phyloP scores from a whole-genome alignment of 768 basidiomycete species.

The Suillus discolor region DNA sequence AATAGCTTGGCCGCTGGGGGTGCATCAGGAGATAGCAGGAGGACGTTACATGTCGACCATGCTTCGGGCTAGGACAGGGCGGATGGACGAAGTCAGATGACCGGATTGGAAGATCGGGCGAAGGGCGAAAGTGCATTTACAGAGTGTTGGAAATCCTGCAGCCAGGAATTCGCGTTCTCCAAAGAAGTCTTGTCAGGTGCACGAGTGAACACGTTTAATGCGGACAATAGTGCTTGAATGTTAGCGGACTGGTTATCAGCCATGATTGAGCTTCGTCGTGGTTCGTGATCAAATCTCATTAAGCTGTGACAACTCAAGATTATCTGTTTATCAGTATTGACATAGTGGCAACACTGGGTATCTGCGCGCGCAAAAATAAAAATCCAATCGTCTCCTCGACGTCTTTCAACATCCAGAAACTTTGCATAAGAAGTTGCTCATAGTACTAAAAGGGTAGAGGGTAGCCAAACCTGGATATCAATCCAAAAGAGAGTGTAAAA shows the following conservation, averaged over 20 bases:
- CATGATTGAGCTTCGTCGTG: conserved; percentile 41
- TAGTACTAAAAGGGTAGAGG: conserved; percentile 48
- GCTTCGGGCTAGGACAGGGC: conserved; percentile 86
- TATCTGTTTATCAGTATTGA: conserved; percentile 35
- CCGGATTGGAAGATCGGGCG: conserved; percentile 54
- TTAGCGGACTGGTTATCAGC: conserved; percentile 39
- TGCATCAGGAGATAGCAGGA: conserved; percentile 80
- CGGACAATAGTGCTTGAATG: conserved; percentile 72
- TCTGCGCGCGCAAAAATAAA: conserved; percentile 27
- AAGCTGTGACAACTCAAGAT: conserved; percentile 12
- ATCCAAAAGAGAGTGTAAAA: conserved; percentile 60
- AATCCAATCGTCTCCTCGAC: conserved; percentile 28
- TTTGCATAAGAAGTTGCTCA: conserved; percentile 43
- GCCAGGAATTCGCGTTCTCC: conserved; percentile 90
- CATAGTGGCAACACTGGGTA: conserved; percentile 37
- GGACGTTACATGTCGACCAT: conserved; percentile 93
- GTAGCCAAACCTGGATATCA: conserved; percentile 55
- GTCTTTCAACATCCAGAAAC: conserved; percentile 22
- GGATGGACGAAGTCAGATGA: conserved; percentile 68
- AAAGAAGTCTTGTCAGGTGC: conserved; percentile 84
- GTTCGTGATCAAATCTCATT: conserved; percentile 7
- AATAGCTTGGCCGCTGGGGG: conserved; percentile 85
- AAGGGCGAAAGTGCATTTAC: conserved; percentile 85
- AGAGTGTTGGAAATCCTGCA: conserved; percentile 99
- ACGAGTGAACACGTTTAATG: conserved; percentile 76